These are phyloP conservation scores for Penicillium sp. DNA, from an alignment of 2,329 filamentous ascomycete genomes.

Conservation along the genomic window DNA sequence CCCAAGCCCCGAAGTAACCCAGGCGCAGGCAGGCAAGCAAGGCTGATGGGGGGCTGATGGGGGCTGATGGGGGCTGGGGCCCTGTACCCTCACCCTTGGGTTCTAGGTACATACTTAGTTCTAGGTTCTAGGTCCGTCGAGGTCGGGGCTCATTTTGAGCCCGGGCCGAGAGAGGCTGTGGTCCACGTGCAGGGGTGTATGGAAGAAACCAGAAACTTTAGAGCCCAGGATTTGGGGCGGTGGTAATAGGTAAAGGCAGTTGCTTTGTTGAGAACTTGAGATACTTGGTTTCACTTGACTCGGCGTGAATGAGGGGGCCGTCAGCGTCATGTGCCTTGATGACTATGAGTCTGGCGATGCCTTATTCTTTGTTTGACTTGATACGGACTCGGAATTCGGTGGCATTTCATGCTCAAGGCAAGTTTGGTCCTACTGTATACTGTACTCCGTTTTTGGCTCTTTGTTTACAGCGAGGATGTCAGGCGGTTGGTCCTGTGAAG, in stretches of 20 bases:
- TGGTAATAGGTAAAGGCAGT: not conserved
- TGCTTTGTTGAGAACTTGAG: not conserved
- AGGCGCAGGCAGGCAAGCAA: not conserved
- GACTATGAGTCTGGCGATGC: not conserved
- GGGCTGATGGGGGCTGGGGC: not conserved
- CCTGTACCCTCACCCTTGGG: not conserved
- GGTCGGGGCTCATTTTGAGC: slow-evolving; percentile 1
- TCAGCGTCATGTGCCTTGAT: not conserved
- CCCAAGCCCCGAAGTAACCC: not conserved
- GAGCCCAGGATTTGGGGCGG: not conserved
- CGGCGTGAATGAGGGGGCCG: not conserved
- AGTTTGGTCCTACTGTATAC: not conserved
- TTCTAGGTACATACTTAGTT: not conserved
- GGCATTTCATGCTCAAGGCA: not conserved
- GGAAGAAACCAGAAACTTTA: not conserved
- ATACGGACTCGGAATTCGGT: not conserved
- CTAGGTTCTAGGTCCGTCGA: not conserved
- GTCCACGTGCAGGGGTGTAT: not conserved
- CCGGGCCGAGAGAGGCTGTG: slow-evolving; percentile 4
- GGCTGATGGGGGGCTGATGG: no score
- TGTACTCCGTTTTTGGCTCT: not conserved
- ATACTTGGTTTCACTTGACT: not conserved
- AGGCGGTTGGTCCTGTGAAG: not conserved
- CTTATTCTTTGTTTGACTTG: not conserved
- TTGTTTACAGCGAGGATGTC: not conserved